phyloP scores from a whole-genome alignment of 2,329 filamentous ascomycete species.

The Cadophora malorum region DNA sequence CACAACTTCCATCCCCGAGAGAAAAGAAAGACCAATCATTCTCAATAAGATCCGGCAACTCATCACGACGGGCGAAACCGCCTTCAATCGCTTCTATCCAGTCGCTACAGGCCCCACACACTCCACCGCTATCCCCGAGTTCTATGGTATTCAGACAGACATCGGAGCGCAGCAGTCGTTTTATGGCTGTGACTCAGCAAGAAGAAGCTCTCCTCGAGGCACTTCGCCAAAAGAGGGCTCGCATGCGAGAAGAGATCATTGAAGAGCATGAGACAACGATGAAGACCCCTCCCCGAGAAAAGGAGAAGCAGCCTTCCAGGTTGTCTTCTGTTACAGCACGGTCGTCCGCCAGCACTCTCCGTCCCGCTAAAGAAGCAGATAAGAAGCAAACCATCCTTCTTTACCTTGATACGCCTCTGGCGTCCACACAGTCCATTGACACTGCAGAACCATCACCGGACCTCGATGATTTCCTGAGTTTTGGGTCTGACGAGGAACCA shows the following conservation, averaged over 20 bases:
- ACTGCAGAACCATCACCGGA: constrained; percentile 43
- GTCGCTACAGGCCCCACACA: constrained; percentile 37
- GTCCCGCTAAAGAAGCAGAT: constrained; percentile 18
- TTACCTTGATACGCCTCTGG: constrained; percentile 40
- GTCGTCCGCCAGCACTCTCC: constrained; percentile 34
- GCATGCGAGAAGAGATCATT: constrained; percentile 51
- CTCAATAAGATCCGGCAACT: constrained; percentile 18
- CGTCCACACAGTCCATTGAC: constrained; percentile 33
- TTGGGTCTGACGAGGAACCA: constrained; percentile 41
- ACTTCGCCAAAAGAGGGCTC: constrained; percentile 55
- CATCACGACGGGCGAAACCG: constrained; percentile 16
- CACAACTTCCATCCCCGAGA: constrained; percentile 6
- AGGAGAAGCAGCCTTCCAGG: constrained; percentile 22
- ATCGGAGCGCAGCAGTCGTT: constrained; percentile 36
- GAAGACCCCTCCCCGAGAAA: constrained; percentile 36
- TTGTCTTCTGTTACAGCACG: constrained; percentile 28
- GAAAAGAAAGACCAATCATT: constrained; percentile 16
- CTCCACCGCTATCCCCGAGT: constrained; percentile 42
- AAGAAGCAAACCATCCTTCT: constrained; percentile 38
- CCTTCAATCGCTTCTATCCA: constrained; percentile 29
- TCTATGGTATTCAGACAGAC: constrained; percentile 35
- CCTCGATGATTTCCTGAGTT: constrained; percentile 40
- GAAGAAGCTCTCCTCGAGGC: constrained; percentile 58
- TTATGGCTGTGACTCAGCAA: constrained; percentile 60
- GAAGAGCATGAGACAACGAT: constrained; percentile 41